phyloP scores from a whole-genome alignment of 371 early-diverging fungal species.

The Coemansia linderi region DNA sequence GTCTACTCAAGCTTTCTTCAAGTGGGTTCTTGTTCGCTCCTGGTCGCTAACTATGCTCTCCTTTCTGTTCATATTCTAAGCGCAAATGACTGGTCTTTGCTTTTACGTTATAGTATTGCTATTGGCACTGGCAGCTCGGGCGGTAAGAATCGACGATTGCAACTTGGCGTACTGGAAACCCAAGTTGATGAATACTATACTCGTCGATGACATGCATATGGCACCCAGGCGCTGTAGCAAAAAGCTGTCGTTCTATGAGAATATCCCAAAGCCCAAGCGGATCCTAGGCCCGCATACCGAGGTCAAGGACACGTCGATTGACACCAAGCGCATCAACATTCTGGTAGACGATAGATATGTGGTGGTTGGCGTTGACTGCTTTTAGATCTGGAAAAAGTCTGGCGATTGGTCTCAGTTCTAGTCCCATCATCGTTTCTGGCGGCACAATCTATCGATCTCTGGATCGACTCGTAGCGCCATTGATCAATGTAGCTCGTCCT shows the following conservation, averaged over 20 bases:
- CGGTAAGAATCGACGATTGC: slow-evolving; percentile 27
- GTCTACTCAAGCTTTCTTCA: background rate
- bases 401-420: background rate
- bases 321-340: slow-evolving; percentile 32
- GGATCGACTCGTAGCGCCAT: background rate
- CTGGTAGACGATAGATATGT: slow-evolving; percentile 30
- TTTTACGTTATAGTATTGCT: background rate
- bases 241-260: slow-evolving; percentile 29
- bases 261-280: slow-evolving; percentile 25
- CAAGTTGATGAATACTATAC: slow-evolving; percentile 14
- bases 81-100: background rate
- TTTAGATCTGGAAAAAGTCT: slow-evolving; percentile 2
- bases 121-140: background rate
- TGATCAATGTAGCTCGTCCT: background rate
- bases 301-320: slow-evolving; percentile 19
- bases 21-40: background rate
- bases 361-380: slow-evolving; percentile 41
- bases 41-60: background rate
- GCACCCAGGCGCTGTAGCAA: background rate
- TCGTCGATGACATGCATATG: slow-evolving; percentile 27
- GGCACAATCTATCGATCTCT: background rate
- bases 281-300: slow-evolving; percentile 31
- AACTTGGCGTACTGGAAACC: slow-evolving; percentile 42
- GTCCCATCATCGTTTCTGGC: background rate
- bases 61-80: background rate